Base-by-base conservation (phyloP, 768 basidiomycete species). In the Russula earlei region DNA sequence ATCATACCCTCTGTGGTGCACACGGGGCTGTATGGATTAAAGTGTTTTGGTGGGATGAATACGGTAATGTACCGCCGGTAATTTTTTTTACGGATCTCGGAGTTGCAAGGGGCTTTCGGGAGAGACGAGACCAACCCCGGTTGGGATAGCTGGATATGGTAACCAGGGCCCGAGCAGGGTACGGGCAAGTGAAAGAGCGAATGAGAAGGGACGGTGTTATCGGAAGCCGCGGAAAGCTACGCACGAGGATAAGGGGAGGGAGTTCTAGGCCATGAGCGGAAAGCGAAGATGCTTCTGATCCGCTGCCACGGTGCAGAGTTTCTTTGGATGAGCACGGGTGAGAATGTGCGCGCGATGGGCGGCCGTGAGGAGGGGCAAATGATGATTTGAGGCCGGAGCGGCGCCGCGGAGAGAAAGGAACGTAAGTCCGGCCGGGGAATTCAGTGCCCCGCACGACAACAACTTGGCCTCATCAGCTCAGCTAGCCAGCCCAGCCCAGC, bases 371-470 rank as follows among this genome's bases (percentile, higher is more conserved):
- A n/a, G n/a, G n/a, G n/a, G n/a, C n/a, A n/a, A n/a, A n/a, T n/a
- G n/a, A n/a, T n/a, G n/a, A n/a, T n/a, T n/a, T 52, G 60, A 59
- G 56, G 60, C 60, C 57, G 51, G 56, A 54, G 51, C 60, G 60
- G 56, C 55, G 55, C 59, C 59, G 59, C 59, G 59, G 59, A 60
- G 59, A 60, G 60, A 52, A 59, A 61, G 60, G 51, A 53, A 53
- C 56, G 57, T 58, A 59, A 58, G 51, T 58, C 57, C 57, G 57
- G 59, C 49, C 60, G 55, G 59, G 59, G 55, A 57, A 60, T 56
- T 60, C 49, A 58, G 56, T 58, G 55, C 56, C 59, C 59, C 59
- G 59, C 59, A 60, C 56, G 36, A 41, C 56, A n/a, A n/a, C n/a
- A n/a, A n/a, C n/a, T n/a, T n/a, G n/a, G n/a, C n/a, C n/a, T n/a